These are phyloP conservation scores for Neonothopanus nambi DNA, from an alignment of 1,284 basidiomycete species.

Conservation along the genomic window DNA sequence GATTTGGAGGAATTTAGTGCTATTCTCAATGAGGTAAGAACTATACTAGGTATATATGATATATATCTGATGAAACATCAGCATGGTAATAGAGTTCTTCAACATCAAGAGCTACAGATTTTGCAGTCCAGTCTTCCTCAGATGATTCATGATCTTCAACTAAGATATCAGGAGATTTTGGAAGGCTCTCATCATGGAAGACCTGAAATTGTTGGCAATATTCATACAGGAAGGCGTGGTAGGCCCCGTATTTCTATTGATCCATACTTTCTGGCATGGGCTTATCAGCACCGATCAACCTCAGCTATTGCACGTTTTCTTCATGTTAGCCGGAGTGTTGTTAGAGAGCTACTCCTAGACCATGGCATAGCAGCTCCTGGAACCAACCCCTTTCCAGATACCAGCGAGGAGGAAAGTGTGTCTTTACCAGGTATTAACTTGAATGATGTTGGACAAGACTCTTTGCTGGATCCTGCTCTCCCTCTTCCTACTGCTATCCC, in stretches of 20 bases:
- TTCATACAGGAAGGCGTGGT: slow-evolving; percentile 21
- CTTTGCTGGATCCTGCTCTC: not conserved
- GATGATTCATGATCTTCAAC: slow-evolving; percentile 21
- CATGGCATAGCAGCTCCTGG: slow-evolving; percentile 21
- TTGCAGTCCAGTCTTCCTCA: slow-evolving; percentile 14
- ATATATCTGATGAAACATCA: too few relatives aligned
- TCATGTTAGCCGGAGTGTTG: slow-evolving; percentile 17
- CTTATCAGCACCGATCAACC: slow-evolving; percentile 19
- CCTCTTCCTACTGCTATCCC: not conserved
- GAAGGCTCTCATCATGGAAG: slow-evolving; percentile 25
- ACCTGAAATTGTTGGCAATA: slow-evolving; percentile 16
- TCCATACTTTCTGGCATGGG: slow-evolving; percentile 23
- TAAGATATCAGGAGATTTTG: slow-evolving; percentile 9
- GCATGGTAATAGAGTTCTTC: not conserved
- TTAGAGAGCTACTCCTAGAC: slow-evolving; percentile 20
- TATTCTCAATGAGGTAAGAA: too few relatives aligned
- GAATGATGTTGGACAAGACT: not conserved
- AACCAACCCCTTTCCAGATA: not conserved
- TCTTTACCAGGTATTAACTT: not conserved
- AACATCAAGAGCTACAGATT: slow-evolving; percentile 7
- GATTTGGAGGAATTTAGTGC: too few relatives aligned
- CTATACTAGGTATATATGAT: too few relatives aligned
- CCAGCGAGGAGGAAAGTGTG: not conserved
- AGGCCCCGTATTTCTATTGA: slow-evolving; percentile 25
- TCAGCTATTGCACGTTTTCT: slow-evolving; percentile 22